Evolutionary conservation across 116 monocot species (phyloP).

Genomic region (Phalaenopsis hybrid): DNA sequence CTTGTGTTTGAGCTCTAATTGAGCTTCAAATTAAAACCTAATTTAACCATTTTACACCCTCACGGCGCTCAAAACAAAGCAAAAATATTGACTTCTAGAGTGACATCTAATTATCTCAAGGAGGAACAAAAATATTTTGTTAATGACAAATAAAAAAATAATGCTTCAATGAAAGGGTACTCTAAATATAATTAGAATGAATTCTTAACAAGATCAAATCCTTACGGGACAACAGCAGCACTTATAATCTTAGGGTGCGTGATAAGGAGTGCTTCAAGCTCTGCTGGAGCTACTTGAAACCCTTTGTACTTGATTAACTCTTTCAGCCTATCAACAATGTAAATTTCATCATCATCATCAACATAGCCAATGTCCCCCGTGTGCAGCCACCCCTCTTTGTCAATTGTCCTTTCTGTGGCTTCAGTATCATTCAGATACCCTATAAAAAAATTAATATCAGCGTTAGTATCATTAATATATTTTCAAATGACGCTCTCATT

Average conservation of each 20-base stretch:
- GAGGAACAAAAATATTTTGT: too few relatives aligned
- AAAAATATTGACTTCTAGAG: too few relatives aligned
- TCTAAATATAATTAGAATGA: not conserved
- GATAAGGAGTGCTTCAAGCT: slow-evolving; percentile 48
- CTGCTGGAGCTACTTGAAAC: slow-evolving; percentile 48
- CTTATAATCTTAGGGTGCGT: slow-evolving; percentile 35
- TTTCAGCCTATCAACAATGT: slow-evolving; percentile 49
- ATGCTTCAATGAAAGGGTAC: too few relatives aligned
- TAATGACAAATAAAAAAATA: too few relatives aligned
- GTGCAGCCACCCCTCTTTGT: slow-evolving; percentile 46
- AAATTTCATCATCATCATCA: slow-evolving; percentile 43
- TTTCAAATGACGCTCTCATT: too few relatives aligned
- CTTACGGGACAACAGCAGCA: slow-evolving; percentile 51
- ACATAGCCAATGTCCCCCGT: slow-evolving; percentile 47
- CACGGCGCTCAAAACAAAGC: too few relatives aligned
- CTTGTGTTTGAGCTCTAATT: too few relatives aligned
- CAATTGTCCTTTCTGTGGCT: slow-evolving; percentile 36
- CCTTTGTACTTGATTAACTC: slow-evolving; percentile 56
- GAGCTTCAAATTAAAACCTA: too few relatives aligned
- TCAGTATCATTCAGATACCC: slow-evolving; percentile 49
- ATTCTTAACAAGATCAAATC: not conserved
- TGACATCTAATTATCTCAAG: too few relatives aligned
- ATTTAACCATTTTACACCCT: too few relatives aligned
- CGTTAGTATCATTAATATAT: too few relatives aligned
- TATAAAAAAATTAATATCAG: not conserved